A percentile compares a stretch with the other conserved stretches of the same genome.
Conservation (phyloP, 352 stramenopile species). For the Phytopythium litorale region DNA sequence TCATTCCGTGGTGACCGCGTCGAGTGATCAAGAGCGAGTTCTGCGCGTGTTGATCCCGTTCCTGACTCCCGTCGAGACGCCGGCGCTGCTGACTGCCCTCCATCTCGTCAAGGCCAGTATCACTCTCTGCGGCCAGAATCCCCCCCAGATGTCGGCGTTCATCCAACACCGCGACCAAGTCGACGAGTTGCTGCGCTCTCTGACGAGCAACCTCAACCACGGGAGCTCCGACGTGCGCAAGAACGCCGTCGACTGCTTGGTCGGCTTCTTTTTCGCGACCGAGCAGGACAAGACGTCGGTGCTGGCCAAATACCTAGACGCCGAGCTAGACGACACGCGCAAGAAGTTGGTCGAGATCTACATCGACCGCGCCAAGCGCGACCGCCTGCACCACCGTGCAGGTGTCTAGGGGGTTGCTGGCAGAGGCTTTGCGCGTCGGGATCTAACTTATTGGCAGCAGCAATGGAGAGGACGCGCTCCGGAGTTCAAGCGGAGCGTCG, state of each 20-base stretch:
- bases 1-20: constrained; percentile 25
- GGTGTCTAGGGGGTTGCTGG: background rate
- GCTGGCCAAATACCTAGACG: constrained; percentile 37
- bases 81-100: constrained; percentile 45
- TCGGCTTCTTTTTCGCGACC: constrained; percentile 58
- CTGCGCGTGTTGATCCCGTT: constrained; percentile 40
- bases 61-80: constrained; percentile 30
- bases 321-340: constrained; percentile 48
- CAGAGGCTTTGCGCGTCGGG: background rate
- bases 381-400: constrained; percentile 21
- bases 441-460: constrained; percentile 1
- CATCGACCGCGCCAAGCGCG: constrained; percentile 57
- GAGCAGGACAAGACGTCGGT: constrained; percentile 36
- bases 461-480: background rate
- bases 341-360: constrained; percentile 70
- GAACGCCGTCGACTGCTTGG: constrained; percentile 56
- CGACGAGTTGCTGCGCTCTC: constrained; percentile 21
- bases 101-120: constrained; percentile 44
- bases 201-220: constrained; percentile 42
- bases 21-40: constrained; percentile 25
- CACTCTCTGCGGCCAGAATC: constrained; percentile 24
- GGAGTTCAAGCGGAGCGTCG: background rate
- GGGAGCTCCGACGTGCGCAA: constrained; percentile 65
- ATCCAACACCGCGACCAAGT: constrained; percentile 29
- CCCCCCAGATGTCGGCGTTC: constrained; percentile 17